Conservation (phyloP, 2,329 filamentous ascomycete genomes). For the Gyromitra esculenta region DNA sequence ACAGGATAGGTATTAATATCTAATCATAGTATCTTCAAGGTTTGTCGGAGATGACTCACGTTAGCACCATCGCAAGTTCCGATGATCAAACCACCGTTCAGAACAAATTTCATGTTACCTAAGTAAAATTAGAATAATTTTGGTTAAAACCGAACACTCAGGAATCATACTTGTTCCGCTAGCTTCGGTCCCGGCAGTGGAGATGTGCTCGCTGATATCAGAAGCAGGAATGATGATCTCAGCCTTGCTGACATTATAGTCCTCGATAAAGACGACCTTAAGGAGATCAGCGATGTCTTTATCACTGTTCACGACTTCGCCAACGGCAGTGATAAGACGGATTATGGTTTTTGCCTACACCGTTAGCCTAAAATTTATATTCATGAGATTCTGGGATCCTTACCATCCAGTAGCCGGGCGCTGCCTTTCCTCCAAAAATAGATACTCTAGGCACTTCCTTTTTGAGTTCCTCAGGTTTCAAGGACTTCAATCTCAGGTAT, state of each 20-base stretch:
- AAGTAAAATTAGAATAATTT: conserved; percentile 62
- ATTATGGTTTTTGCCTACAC: conserved; percentile 88
- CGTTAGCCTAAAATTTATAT: conserved; percentile 17
- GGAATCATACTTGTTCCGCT: conserved; percentile 60
- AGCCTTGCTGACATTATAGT: conserved; percentile 99
- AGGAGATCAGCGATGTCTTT: conserved; percentile 89
- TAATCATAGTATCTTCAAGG: conserved; percentile 31
- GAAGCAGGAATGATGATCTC: conserved; percentile 95
- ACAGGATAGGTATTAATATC: conserved; percentile 43
- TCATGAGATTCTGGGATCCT: not conserved
- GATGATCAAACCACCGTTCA: conserved; percentile 96
- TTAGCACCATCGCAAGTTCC: conserved; percentile 98
- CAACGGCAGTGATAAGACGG: conserved; percentile 92
- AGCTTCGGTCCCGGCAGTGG: conserved; percentile 91
- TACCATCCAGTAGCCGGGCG: conserved; percentile 97
- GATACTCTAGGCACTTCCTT: conserved; percentile 87
- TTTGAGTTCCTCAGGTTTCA: conserved; percentile 84
- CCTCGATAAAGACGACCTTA: conserved; percentile 96
- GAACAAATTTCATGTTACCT: conserved; percentile 99
- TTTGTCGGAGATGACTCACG: conserved; percentile 67
- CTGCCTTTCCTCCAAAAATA: conserved; percentile 97
- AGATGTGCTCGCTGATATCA: conserved; percentile 98
- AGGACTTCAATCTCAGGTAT: conserved; percentile 86
- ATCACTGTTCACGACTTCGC: conserved; percentile 89
- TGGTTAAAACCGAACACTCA: not conserved